Base-by-base conservation (phyloP, 163 green algal genomes). In the Botryococcus braunii region DNA sequence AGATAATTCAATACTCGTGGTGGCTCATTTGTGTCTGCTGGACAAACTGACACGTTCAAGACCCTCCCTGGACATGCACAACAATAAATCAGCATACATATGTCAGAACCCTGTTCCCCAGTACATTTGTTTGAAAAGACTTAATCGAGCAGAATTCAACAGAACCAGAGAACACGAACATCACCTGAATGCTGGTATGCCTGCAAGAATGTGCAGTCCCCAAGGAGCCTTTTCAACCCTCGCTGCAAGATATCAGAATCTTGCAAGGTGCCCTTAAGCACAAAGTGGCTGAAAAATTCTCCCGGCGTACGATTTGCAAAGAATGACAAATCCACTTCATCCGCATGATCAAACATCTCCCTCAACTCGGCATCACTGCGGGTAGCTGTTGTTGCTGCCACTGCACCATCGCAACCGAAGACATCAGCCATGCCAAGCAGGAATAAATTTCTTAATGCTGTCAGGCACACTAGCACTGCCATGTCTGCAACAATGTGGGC, bases 1-100 rank as follows among this genome's bases (percentile, higher is more conserved):
- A 99, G 83, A 81, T 99, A 97, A 79, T 98, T 98, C 64, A 99
- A 85, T 69, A 99, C 79, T n/a, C 91, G 81, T 3, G 93, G 84
- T 21, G 90, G 90, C 81, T 97, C 91, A 66, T 94, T 88, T 17
- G 85, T 95, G 46, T 86, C 86, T 7, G 84, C 82, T 0, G 86
- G 78, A 55, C 79, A 90, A 21, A 98, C 87, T 27, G 84, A 86
- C 17, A 98, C 85, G 74, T 95, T 95, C 37, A 98, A 84, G 62
- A 98, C 90, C 71, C 93, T 88, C n/a, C 91, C 88, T 90, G 81
- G 50, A 43, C 13, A 0, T 23, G 25, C 9, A 11, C 50, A 21
- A 61, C 32, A 61, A 61, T 9, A 61, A 11, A 7, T 29, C 23
- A 35, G 17, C 50, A 23, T 35, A 61, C 9, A 61, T 61, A 9